Conservation (phyloP, 2,329 filamentous ascomycete genomes). For the Aureobasidium sp. region DNA sequence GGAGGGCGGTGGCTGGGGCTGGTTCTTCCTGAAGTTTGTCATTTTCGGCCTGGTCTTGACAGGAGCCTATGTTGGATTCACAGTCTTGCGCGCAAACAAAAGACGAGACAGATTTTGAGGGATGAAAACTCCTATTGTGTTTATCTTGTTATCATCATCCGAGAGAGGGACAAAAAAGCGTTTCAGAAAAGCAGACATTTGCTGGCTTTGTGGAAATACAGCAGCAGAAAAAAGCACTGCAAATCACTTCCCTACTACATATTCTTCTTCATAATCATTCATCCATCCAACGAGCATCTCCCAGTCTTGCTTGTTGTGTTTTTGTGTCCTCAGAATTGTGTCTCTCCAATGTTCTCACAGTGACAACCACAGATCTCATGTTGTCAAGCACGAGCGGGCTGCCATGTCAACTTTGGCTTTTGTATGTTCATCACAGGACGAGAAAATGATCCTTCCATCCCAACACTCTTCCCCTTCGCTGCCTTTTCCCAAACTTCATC, state of each 20-base stretch:
- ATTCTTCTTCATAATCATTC: background rate
- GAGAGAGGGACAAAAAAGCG: background rate
- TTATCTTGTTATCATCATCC: background rate
- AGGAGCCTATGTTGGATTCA: slow-evolving; percentile 79
- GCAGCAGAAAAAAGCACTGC: background rate
- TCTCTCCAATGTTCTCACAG: slow-evolving; percentile 19
- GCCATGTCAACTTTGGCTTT: slow-evolving; percentile 19
- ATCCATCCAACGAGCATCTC: background rate
- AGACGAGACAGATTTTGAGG: slow-evolving; percentile 37
- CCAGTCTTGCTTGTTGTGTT: background rate
- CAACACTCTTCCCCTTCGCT: background rate
- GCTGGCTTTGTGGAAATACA: background rate
- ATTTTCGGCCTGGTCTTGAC: slow-evolving; percentile 62
- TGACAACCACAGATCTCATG: slow-evolving; percentile 15
- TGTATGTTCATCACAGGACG: slow-evolving; percentile 18
- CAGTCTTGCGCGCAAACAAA: slow-evolving; percentile 63
- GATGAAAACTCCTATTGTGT: background rate
- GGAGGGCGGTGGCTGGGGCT: slow-evolving; percentile 50
- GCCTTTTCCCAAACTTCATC: too few relatives aligned
- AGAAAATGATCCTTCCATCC: background rate
- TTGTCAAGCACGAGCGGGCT: slow-evolving; percentile 1
- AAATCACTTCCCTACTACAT: background rate
- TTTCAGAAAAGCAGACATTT: background rate
- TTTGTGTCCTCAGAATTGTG: slow-evolving; percentile 17
- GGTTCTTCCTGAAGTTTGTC: slow-evolving; percentile 75